Evolutionary conservation across 2,329 filamentous ascomycete genomes (phyloP).

Genomic region (Lachnellula cervina): DNA sequence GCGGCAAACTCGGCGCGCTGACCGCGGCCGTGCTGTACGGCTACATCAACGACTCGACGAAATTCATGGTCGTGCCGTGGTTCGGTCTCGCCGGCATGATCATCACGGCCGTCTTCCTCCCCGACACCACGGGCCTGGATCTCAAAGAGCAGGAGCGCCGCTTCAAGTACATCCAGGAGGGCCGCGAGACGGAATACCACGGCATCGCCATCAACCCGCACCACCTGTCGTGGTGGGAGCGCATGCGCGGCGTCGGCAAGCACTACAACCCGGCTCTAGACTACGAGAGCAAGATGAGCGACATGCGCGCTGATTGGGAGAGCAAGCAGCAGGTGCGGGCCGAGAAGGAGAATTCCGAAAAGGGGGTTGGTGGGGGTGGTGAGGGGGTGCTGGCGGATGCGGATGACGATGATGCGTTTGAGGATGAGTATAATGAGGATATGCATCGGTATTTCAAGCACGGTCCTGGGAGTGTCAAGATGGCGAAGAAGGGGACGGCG

Average conservation of each 20-base stretch:
- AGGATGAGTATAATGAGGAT: no score
- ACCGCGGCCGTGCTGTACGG: slow-evolving; percentile 87
- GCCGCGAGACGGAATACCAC: slow-evolving; percentile 78
- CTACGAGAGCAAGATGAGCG: slow-evolving; percentile 77
- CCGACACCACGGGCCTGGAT: slow-evolving; percentile 95
- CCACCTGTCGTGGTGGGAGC: slow-evolving; percentile 87
- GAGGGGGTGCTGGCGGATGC: background rate
- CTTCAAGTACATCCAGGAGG: slow-evolving; percentile 80
- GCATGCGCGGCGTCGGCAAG: slow-evolving; percentile 71
- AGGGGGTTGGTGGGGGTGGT: slow-evolving; percentile 11
- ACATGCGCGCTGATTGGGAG: slow-evolving; percentile 67
- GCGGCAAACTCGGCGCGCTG: slow-evolving; percentile 84
- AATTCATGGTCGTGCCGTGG: slow-evolving; percentile 93
- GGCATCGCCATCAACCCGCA: slow-evolving; percentile 86
- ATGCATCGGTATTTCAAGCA: no score
- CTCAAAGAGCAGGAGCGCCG: slow-evolving; percentile 95
- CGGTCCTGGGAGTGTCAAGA: no score
- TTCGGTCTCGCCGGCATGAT: slow-evolving; percentile 86
- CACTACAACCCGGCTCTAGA: slow-evolving; percentile 78
- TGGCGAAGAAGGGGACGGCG: no score
- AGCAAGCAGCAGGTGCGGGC: slow-evolving; percentile 45
- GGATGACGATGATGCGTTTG: no score
- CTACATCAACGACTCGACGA: slow-evolving; percentile 80
- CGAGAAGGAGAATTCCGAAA: slow-evolving; percentile 33
- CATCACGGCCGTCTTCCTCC: slow-evolving; percentile 78